Evolutionary conservation across 352 stramenopile species (phyloP).

Genomic region (Pythium oligandrum): DNA sequence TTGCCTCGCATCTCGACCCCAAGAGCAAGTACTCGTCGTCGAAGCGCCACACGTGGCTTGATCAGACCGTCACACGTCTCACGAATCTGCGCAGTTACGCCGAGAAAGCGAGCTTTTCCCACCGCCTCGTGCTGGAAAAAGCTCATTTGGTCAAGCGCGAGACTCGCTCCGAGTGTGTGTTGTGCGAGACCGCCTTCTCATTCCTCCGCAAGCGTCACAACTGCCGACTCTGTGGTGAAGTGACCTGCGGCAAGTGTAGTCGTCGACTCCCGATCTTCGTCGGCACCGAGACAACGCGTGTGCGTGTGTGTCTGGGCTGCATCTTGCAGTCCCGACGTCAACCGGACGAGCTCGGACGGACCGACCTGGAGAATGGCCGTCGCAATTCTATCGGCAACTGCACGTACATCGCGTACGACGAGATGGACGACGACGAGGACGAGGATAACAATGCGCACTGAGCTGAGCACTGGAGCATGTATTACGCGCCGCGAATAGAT

Average conservation of each 20-base stretch:
- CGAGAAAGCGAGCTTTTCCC: conserved; percentile 64
- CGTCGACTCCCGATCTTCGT: conserved; percentile 71
- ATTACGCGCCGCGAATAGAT: conserved; percentile 6
- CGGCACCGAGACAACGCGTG: conserved; percentile 46
- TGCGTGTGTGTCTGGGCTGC: conserved; percentile 76
- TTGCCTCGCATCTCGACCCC: conserved; percentile 74
- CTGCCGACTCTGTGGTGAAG: conserved; percentile 69
- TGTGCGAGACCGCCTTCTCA: conserved; percentile 66
- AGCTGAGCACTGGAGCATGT: conserved; percentile 4
- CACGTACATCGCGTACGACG: conserved; percentile 69
- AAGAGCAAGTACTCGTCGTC: conserved; percentile 70
- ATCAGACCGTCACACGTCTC: conserved; percentile 48
- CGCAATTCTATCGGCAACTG: conserved; percentile 56
- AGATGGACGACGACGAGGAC: conserved; percentile 39
- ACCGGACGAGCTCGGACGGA: conserved; percentile 39
- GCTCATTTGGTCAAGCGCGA: conserved; percentile 35
- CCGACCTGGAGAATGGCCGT: conserved; percentile 30
- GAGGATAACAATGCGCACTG: conserved; percentile 8
- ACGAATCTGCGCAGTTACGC: conserved; percentile 55
- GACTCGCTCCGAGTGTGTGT: conserved; percentile 45
- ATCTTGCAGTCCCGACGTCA: conserved; percentile 65
- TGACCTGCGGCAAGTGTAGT: conserved; percentile 63
- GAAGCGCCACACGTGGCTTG: conserved; percentile 54
- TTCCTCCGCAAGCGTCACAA: conserved; percentile 75
- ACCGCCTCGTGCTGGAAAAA: conserved; percentile 43